Base-by-base conservation (phyloP, 2,329 filamentous ascomycete genomes). In the Orbilia brochopaga region DNA sequence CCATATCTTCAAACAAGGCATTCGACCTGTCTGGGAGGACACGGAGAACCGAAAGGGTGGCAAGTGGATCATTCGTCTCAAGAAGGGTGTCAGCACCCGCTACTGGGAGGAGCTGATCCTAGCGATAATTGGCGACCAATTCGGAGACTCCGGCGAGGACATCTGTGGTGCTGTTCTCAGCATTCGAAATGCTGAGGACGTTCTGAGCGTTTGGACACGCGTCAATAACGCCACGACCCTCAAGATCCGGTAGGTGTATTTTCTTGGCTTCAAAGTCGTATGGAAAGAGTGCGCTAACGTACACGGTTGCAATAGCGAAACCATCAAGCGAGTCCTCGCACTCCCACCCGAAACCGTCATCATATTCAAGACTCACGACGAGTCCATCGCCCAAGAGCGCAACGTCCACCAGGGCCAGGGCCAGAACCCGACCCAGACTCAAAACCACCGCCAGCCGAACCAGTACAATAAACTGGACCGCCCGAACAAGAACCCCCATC, bases 11-110 rank as follows among this genome's bases (percentile, higher is more conserved):
- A 96, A 94, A 81, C 92, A 94, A 78, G 93, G 92, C 61, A 92
- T 99, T 73, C 88, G 94, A 72, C 94, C 94, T 21, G 94, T 99
- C 76, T 99, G 94, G 94, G 94, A 99, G 80, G 94, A 99, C 76
- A 92, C 96, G 52, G 91, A 95, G 79, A 99, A 99, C 82, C 94
- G 91, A 80, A 89, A 88, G 76, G 94, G 94, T 61, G 94, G 94
- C 57, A 99, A 99, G 82, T 99, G 93, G 93, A 92, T 97, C 75
- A 88, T 99, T 79, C 86, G 93, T 75, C 83, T 99, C 79, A 97
- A 96, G 85, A 99, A 99, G 83, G 94, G 94, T 24, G 91, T 99
- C 19, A 91, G 91, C 17, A 94, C 97, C 80, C 87, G 93, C 62
- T 97, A 96, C 80, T 99, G 94, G 91, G 94, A 99, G 82, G 91